These are phyloP conservation scores for Sugiyamaella chiloensis DNA, from an alignment of 805 yeast genomes.

Conservation along the genomic window DNA sequence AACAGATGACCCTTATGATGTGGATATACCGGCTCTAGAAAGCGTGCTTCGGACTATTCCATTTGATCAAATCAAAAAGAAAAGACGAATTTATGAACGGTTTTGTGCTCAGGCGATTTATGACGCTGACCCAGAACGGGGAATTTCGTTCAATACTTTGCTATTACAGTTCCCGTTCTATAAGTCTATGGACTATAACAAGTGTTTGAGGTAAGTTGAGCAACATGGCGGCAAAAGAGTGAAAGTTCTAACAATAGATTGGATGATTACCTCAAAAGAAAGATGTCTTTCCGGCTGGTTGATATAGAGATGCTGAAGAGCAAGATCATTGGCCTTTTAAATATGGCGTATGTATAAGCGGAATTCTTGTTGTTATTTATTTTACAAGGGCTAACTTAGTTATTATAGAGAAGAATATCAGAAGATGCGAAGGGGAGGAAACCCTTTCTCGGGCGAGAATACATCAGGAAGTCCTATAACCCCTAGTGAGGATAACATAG, in stretches of 20 bases:
- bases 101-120: constrained; percentile 67
- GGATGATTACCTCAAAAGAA: constrained; percentile 31
- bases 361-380: background rate
- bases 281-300: constrained; percentile 30
- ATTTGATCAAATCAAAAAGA: constrained; percentile 48
- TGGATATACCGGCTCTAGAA: constrained; percentile 54
- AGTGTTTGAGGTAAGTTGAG: constrained; percentile 55
- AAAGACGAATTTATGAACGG: constrained; percentile 56
- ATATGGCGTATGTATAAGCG: constrained; percentile 16
- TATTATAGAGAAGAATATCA: background rate
- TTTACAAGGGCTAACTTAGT: constrained; percentile 4
- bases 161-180: constrained; percentile 71
- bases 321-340: constrained; percentile 22
- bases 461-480: no score
- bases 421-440: background rate
- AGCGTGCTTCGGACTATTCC: constrained; percentile 53
- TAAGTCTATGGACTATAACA: constrained; percentile 69
- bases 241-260: constrained; percentile 23
- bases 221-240: background rate
- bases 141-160: constrained; percentile 61
- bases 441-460: background rate
- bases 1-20: constrained; percentile 35
- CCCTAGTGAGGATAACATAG: no score
- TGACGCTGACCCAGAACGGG: constrained; percentile 55
- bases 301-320: constrained; percentile 22